Conservation (phyloP, 352 stramenopile species). For the Pythium diclinum region DNA sequence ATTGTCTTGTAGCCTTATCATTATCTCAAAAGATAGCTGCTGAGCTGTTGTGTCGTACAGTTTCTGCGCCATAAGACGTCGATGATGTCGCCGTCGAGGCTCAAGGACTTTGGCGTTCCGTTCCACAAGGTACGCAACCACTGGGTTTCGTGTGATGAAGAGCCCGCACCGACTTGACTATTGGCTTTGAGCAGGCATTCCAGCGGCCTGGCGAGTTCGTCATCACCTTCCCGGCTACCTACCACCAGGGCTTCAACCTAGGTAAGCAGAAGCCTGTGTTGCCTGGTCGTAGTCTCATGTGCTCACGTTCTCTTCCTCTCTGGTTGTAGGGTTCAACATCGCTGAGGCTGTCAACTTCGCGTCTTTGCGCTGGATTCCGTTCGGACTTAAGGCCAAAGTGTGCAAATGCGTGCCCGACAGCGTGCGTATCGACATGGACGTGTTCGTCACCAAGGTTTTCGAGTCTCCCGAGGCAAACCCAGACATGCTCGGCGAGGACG, state of each 20-base stretch:
- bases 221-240: conserved; percentile 89
- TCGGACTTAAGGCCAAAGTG: conserved; percentile 77
- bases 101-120: conserved; percentile 82
- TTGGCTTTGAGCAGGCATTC: conserved; percentile 35
- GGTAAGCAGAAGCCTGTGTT: conserved; percentile 32
- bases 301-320: neutral
- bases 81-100: conserved; percentile 79
- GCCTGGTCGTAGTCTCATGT: neutral
- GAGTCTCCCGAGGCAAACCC: conserved; percentile 30
- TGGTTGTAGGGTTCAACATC: conserved; percentile 83
- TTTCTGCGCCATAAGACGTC: conserved; percentile 94
- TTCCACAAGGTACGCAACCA: conserved; percentile 52
- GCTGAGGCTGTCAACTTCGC: conserved; percentile 91
- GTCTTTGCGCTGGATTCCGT: conserved; percentile 78
- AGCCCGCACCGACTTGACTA: too few relatives aligned
- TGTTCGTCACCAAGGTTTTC: conserved; percentile 73
- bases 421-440: conserved; percentile 85
- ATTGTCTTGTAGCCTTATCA: neutral
- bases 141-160: neutral
- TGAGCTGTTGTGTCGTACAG: conserved; percentile 27
- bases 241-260: conserved; percentile 89
- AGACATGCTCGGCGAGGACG: conserved; percentile 43
- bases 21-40: too few relatives aligned
- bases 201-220: conserved; percentile 90
- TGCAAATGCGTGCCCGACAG: conserved; percentile 86